Conservation (phyloP, 768 basidiomycete genomes). For the Tylopilus felleus region DNA sequence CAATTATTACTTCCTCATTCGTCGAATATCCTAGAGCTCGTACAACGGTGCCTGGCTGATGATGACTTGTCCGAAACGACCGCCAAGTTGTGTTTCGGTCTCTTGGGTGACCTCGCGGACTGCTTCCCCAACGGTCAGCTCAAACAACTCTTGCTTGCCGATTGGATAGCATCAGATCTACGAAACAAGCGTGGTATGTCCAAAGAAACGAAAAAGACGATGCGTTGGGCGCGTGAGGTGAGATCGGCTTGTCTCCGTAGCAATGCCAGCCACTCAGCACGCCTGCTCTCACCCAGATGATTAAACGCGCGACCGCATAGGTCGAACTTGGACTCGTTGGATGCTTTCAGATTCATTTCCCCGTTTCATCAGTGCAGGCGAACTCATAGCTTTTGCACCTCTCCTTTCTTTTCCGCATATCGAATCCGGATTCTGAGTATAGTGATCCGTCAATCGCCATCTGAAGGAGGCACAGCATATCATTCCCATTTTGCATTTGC, state of each 20-base stretch:
- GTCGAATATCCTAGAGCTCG: slow-evolving; percentile 71
- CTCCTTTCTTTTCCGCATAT: slow-evolving; percentile 9
- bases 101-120: slow-evolving; percentile 92
- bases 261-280: not conserved
- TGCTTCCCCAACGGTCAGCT: slow-evolving; percentile 79
- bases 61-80: slow-evolving; percentile 83
- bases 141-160: slow-evolving; percentile 70
- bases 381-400: slow-evolving; percentile 37
- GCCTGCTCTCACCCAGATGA: slow-evolving; percentile 48
- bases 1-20: slow-evolving; percentile 61
- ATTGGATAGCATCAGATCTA: slow-evolving; percentile 76
- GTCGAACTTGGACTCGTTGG: slow-evolving; percentile 21
- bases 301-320: slow-evolving; percentile 77
- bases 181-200: slow-evolving; percentile 72
- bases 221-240: slow-evolving; percentile 94
- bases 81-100: slow-evolving; percentile 72
- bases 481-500: slow-evolving; percentile 45
- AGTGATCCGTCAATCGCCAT: slow-evolving; percentile 43
- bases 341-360: slow-evolving; percentile 33
- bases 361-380: slow-evolving; percentile 44
- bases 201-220: slow-evolving; percentile 78
- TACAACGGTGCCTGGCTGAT: slow-evolving; percentile 70
- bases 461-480: slow-evolving; percentile 68
- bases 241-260: slow-evolving; percentile 16
- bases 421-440: slow-evolving; percentile 16